Base-by-base conservation (phyloP, 371 early-diverging fungal species). In the Phascolomyces articulosus region DNA sequence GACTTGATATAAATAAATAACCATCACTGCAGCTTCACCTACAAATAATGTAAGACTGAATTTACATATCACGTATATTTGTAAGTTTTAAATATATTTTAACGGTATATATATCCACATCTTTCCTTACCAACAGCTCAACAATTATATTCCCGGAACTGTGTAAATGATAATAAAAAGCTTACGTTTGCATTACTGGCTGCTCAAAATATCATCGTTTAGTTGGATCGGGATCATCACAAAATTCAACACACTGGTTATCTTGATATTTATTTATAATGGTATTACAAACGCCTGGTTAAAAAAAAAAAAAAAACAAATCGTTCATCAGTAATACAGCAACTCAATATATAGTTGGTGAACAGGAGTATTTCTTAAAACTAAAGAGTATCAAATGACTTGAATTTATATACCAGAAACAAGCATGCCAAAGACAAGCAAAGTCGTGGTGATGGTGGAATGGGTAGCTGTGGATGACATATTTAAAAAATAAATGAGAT, bases 121-220 rank as follows among this genome's bases (percentile, higher is more conserved):
- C n/a, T n/a, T n/a, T n/a, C n/a, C n/a, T n/a, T n/a, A n/a, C n/a
- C n/a, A n/a, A n/a, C n/a, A n/a, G n/a, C n/a, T n/a, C n/a, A n/a
- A n/a, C n/a, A n/a, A n/a, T n/a, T n/a, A n/a, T n/a, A n/a, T n/a
- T n/a, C n/a, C n/a, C n/a, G n/a, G n/a, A n/a, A n/a, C n/a, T n/a
- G n/a, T n/a, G n/a, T n/a, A 15, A 24, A 11, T 2, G 13, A 24
- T 9, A 57, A 55, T 11, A 38, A 13, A 9, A 9, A 13, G 59
- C 65, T 75, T 77, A 82, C 82, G 96, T 96, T 85, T 98, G 97
- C 94, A 93, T 95, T n/a, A 96, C 83, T n/a, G 98, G 98, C 77
- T 98, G 98, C 74, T 96, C 96, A 86, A 94, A 98, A 68, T 89
- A 84, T 54, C 86, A 72, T 49, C 83, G 82, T 26, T 89, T 85